Conservation (phyloP, 768 basidiomycete species). For the Thelephora ganbajun region DNA sequence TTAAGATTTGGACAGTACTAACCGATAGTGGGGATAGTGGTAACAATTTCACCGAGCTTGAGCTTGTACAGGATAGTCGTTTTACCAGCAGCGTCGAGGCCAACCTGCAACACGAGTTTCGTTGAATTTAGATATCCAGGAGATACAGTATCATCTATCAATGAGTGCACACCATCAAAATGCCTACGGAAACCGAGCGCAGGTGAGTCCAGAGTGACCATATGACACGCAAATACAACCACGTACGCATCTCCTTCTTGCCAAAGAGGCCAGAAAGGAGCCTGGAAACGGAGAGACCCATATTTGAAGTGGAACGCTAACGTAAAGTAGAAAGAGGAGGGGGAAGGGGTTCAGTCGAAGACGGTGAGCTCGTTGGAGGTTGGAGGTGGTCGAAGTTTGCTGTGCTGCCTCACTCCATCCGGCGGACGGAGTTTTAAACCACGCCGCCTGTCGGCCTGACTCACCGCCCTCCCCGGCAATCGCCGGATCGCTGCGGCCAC, state of each 20-base stretch:
- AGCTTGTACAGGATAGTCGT: conserved; percentile 98
- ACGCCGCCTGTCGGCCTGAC: too few species aligned
- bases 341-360: not conserved
- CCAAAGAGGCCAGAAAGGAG: conserved; percentile 81
- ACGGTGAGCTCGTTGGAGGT: too few species aligned
- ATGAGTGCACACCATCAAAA: conserved; percentile 66
- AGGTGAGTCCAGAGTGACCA: conserved; percentile 6
- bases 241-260: conserved; percentile 99
- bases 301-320: conserved; percentile 18
- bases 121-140: conserved; percentile 1
- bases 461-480: too few species aligned
- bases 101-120: conserved; percentile 43
- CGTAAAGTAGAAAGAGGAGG: not conserved
- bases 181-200: conserved; percentile 44
- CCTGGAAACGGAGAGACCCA: conserved; percentile 70
- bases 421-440: too few species aligned
- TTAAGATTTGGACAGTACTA: conserved; percentile 19
- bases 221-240: conserved; percentile 7
- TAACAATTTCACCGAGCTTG: conserved; percentile 99
- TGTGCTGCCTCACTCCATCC: too few species aligned
- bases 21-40: conserved; percentile 99
- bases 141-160: not conserved
- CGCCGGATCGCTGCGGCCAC: too few species aligned
- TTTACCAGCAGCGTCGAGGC: conserved; percentile 98
- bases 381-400: too few species aligned